These are phyloP conservation scores for Thalia dealbata DNA, from an alignment of 176 grass and related monocot genomes.

Conservation along the genomic window DNA sequence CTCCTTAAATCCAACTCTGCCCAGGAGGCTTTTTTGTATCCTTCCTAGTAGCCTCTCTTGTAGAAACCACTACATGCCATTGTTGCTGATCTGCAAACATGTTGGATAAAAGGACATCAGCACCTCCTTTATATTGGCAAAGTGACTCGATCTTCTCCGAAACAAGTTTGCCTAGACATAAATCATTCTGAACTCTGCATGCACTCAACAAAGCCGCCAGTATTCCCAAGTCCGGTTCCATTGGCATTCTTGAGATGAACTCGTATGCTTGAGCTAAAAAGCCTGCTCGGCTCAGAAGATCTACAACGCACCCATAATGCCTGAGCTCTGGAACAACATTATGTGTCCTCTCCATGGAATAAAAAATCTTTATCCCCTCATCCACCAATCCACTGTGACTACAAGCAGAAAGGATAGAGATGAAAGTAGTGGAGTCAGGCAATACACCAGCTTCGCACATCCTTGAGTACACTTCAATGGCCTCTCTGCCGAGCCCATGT, in stretches of 20 bases:
- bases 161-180: constrained; percentile 49
- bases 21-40: constrained; percentile 42
- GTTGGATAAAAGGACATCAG: constrained; percentile 53
- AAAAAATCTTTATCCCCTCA: constrained; percentile 45
- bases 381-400: constrained; percentile 69
- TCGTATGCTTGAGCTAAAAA: constrained; percentile 39
- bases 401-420: constrained; percentile 55
- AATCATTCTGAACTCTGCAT: constrained; percentile 40
- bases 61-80: constrained; percentile 49
- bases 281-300: constrained; percentile 61
- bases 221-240: constrained; percentile 46
- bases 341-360: constrained; percentile 38
- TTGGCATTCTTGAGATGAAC: constrained; percentile 40
- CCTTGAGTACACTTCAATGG: constrained; percentile 24
- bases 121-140: constrained; percentile 50
- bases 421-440: constrained; percentile 51
- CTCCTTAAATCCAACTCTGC: constrained; percentile 32
- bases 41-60: constrained; percentile 38
- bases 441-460: constrained; percentile 25
- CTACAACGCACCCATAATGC: constrained; percentile 67
- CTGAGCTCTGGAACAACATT: constrained; percentile 38
- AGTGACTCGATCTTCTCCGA: constrained; percentile 41
- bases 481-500: constrained; percentile 40
- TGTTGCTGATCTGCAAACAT: constrained; percentile 51
- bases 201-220: constrained; percentile 51